Conservation (phyloP, 2,329 filamentous ascomycete genomes). For the Trichoderma semiorbis region DNA sequence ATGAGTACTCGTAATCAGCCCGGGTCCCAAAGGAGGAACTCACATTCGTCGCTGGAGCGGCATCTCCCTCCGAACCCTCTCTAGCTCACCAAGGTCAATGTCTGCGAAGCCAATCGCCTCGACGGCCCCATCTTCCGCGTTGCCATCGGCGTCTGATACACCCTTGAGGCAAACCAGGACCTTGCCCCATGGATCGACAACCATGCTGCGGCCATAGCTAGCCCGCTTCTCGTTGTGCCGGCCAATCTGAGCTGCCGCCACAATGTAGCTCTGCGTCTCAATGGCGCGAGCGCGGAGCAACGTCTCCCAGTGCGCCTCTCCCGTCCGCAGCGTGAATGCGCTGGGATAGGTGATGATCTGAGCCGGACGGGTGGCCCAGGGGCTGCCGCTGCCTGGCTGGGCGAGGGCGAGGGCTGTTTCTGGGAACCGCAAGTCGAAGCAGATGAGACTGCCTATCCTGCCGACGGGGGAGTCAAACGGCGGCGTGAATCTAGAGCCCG, state of each 20-base stretch:
- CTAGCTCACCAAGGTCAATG: conserved; percentile 47
- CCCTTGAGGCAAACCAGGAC: conserved; percentile 64
- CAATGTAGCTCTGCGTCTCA: conserved; percentile 82
- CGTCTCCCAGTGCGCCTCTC: conserved; percentile 79
- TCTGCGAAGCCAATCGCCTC: conserved; percentile 54
- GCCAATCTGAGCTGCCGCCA: conserved; percentile 79
- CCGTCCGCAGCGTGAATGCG: conserved; percentile 85
- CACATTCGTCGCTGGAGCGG: conserved; percentile 50
- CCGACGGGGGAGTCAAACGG: conserved; percentile 75
- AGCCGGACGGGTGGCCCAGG: conserved; percentile 44
- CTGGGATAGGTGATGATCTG: conserved; percentile 83
- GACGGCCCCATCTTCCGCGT: conserved; percentile 39
- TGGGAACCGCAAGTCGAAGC: conserved; percentile 86
- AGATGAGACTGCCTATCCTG: conserved; percentile 75
- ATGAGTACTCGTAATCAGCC: neutral
- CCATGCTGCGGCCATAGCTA: conserved; percentile 83
- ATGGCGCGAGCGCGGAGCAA: conserved; percentile 78
- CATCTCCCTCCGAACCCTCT: conserved; percentile 49
- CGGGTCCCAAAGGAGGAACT: conserved; percentile 30
- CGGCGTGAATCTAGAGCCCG: conserved; percentile 58
- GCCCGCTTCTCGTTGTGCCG: conserved; percentile 68
- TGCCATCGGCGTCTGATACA: conserved; percentile 41
- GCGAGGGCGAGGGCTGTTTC: conserved; percentile 68
- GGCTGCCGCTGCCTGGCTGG: conserved; percentile 33
- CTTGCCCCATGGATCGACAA: conserved; percentile 82